Evolutionary conservation across 2,329 filamentous ascomycete species (phyloP), one percentile per base, ranked within the genome.

Genomic region (Chaetothyriales sp.): DNA sequence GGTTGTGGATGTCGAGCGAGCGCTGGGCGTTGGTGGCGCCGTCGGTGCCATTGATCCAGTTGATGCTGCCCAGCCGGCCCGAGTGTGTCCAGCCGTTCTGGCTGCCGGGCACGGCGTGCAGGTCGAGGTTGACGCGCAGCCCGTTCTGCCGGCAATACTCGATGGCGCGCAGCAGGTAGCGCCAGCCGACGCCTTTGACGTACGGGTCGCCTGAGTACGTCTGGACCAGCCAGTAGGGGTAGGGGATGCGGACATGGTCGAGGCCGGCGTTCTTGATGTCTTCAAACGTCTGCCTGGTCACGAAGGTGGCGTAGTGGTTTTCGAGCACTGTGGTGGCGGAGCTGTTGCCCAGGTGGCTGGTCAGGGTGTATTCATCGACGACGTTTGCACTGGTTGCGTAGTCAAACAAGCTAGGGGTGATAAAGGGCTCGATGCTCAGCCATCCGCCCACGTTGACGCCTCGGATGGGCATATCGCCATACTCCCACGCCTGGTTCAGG

Each of bases 31-130:
- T 95, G 13, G 81, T 67, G 1, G 77, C 73, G 9, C 92, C 90
- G 63, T 95, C 75, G 0, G 86, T 84, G n/a, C 92, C 92, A 61
- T 92, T 92, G 43, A 97, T 71, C 92, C 92, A 98, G 22, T 80
- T 77, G 57, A 97, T 90, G 1, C 69, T 55, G 1, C 92, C 90
- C 65, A 85, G 83, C 8, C 82, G 80, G 0, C 92, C 92, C 60
- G 86, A 94, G 67, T 98, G 92, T 62, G 95, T 95, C 90, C 90
- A 97, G 1, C 92, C 92, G 63, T 98, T 98, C 64, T 97, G 92
- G 55, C 85, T 90, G 0, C 92, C 92, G 0, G 90, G 90, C 0
- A 92, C 74, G n/a, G 78, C 89, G 69, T 98, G 92, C 4, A 95
- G 71, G 66, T 98, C 92, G 3, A 98, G 79, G 57, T 97, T 97